Evolutionary conservation across 495 filamentous ascomycete genomes (phyloP).

Genomic region (Thermothielavioides terrestris): DNA sequence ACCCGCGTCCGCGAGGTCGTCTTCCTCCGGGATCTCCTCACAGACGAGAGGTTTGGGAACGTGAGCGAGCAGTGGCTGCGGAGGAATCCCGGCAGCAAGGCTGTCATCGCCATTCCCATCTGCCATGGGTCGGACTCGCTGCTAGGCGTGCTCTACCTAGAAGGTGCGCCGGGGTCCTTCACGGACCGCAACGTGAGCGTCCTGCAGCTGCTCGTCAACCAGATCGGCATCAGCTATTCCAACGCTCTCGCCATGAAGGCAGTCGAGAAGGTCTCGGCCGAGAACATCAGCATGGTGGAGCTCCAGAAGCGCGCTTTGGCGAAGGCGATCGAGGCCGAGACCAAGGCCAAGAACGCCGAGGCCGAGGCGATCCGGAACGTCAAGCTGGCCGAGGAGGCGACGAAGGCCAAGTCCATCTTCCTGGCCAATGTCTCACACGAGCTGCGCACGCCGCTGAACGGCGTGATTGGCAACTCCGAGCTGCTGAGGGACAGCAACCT

Average conservation of each 20-base stretch:
- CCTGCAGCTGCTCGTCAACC: slow-evolving; percentile 76
- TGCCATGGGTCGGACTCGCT: slow-evolving; percentile 65
- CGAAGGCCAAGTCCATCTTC: slow-evolving; percentile 85
- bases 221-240: slow-evolving; percentile 80
- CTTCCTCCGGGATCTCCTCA: slow-evolving; percentile 72
- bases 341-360: slow-evolving; percentile 75
- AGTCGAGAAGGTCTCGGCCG: slow-evolving; percentile 67
- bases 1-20: slow-evolving; percentile 77
- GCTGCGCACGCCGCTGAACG: slow-evolving; percentile 76
- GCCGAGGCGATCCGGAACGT: slow-evolving; percentile 78
- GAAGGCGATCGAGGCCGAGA: slow-evolving; percentile 70
- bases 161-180: slow-evolving; percentile 76
- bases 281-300: slow-evolving; percentile 80
- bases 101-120: slow-evolving; percentile 80
- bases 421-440: slow-evolving; percentile 88
- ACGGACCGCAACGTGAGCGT: slow-evolving; percentile 83
- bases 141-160: slow-evolving; percentile 76
- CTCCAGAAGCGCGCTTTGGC: slow-evolving; percentile 74
- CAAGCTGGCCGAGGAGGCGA: slow-evolving; percentile 82
- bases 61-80: slow-evolving; percentile 62
- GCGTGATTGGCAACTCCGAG: slow-evolving; percentile 85
- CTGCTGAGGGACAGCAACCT: slow-evolving; percentile 69
- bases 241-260: slow-evolving; percentile 80
- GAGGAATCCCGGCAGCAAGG: slow-evolving; percentile 60
- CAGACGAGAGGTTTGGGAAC: slow-evolving; percentile 81